Evolutionary conservation across 2,329 filamentous ascomycete genomes (phyloP), one percentile per base, ranked within the genome.

Genomic region (Trichoderma cornu-damae): DNA sequence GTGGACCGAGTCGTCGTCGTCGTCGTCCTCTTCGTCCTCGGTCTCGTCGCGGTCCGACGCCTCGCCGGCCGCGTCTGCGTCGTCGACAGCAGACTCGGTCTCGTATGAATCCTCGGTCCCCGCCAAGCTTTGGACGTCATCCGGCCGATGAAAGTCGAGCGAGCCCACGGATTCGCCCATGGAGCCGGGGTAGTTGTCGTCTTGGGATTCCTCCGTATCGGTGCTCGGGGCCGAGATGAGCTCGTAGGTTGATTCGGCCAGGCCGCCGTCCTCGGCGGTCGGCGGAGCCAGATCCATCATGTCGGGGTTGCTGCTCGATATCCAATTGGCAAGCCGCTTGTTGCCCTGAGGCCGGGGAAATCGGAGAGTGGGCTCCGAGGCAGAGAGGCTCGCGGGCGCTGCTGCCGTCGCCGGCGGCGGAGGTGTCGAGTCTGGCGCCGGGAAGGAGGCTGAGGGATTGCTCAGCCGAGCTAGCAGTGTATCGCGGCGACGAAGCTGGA

Each of bases 311-410:
- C 80, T 83, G 53, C 75, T 77, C 6, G 79, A 82, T 48, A 85
- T 73, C 81, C 81, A 84, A 74, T 80, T 79, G 64, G 81, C 81
- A 38, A 85, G 78, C 49, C 76, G 73, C 56, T 75, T 74, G 62
- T 77, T 83, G 53, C 79, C 82, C 65, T 78, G 75, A 0, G 82
- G 81, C 42, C 72, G 75, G 56, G 82, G 82, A 57, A 84, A 84
- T 58, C 80, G 78, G 44, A 85, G 74, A 26, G 74, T 75, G 4
- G 79, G 79, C 52, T 78, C 74, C 42, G 79, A 78, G 35, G 64
- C 67, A 28, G 75, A 73, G 30, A 73, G 62, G n/a, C 24, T 38
- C 59, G 61, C 22, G 50, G 37, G 61, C 49, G 46, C n/a, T 24
- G 40, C 20, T 32, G 2, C 24, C 26, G 58, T 62, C 55, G 58